Evolutionary conservation across 192 early-diverging fungal species (phyloP).

Genomic region (Rhizophagus prolifer): DNA sequence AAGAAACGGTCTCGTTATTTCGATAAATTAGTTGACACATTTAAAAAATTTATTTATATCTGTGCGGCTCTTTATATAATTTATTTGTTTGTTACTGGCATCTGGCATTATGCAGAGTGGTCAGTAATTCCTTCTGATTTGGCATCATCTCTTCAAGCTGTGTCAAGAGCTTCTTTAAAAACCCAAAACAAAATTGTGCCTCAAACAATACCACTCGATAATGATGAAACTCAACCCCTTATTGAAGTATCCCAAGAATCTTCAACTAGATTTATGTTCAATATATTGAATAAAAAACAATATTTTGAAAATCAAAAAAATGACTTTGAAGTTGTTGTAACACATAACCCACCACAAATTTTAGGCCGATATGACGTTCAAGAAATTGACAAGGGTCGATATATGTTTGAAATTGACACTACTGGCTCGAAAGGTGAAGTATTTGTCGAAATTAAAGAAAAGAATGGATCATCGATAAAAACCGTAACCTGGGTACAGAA

Average conservation of each 20-base stretch:
- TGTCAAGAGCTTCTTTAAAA: constrained; percentile 19
- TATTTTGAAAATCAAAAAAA: background rate
- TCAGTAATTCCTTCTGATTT: constrained; percentile 24
- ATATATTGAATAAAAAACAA: background rate
- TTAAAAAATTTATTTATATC: background rate
- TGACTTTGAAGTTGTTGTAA: constrained; percentile 15
- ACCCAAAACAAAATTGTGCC: background rate
- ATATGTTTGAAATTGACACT: constrained; percentile 19
- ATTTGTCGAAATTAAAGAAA: constrained; percentile 15
- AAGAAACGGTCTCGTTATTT: background rate
- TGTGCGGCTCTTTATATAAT: background rate
- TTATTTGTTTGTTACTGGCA: constrained; percentile 1
- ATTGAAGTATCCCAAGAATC: constrained; percentile 17
- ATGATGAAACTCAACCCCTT: background rate
- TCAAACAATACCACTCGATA: background rate
- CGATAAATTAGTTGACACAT: background rate
- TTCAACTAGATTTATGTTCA: background rate
- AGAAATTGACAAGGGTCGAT: constrained; percentile 11
- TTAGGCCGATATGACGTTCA: constrained; percentile 1
- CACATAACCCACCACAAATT: constrained; percentile 17
- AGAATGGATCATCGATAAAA: background rate
- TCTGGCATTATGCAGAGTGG: constrained; percentile 15
- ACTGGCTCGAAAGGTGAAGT: constrained; percentile 10
- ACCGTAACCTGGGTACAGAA: background rate
- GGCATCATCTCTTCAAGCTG: background rate